phyloP scores from a whole-genome alignment of 2,329 filamentous ascomycete genomes.

The Gyromitra esculenta region DNA sequence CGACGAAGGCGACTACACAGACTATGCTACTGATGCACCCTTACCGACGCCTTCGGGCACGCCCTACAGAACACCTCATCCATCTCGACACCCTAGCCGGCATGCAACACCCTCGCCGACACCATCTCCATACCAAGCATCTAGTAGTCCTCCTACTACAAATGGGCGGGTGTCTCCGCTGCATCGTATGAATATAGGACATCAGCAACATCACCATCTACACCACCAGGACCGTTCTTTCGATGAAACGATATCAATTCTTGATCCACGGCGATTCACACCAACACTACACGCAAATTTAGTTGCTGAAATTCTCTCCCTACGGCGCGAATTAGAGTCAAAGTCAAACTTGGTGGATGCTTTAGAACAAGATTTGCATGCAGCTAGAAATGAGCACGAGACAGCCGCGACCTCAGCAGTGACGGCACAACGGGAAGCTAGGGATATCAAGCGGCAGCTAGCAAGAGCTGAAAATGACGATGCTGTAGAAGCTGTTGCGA shows the following conservation, averaged over 20 bases:
- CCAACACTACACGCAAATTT: constrained; percentile 93
- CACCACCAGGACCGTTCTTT: constrained; percentile 66
- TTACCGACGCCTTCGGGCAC: constrained; percentile 77
- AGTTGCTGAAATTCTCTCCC: constrained; percentile 88
- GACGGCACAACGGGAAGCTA: constrained; percentile 76
- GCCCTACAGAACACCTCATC: constrained; percentile 73
- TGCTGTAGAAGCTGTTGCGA: constrained; percentile 81
- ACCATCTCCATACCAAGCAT: constrained; percentile 68
- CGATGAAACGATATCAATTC: constrained; percentile 74
- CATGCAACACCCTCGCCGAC: constrained; percentile 73
- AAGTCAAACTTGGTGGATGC: constrained; percentile 87
- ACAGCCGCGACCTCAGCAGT: constrained; percentile 71
- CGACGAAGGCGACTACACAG: constrained; percentile 62
- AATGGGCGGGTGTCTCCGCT: constrained; percentile 63
- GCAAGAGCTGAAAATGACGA: constrained; percentile 88
- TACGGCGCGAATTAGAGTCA: constrained; percentile 89
- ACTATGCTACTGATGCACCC: constrained; percentile 66
- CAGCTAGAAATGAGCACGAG: constrained; percentile 78
- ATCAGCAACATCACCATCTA: constrained; percentile 65
- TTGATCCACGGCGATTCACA: constrained; percentile 92
- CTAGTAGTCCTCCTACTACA: constrained; percentile 45
- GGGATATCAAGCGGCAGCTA: constrained; percentile 84
- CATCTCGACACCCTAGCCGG: constrained; percentile 74
- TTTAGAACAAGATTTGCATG: constrained; percentile 78
- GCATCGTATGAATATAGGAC: constrained; percentile 63